Conservation (phyloP, 345 rosid species). For the Linum usitatissimum region DNA sequence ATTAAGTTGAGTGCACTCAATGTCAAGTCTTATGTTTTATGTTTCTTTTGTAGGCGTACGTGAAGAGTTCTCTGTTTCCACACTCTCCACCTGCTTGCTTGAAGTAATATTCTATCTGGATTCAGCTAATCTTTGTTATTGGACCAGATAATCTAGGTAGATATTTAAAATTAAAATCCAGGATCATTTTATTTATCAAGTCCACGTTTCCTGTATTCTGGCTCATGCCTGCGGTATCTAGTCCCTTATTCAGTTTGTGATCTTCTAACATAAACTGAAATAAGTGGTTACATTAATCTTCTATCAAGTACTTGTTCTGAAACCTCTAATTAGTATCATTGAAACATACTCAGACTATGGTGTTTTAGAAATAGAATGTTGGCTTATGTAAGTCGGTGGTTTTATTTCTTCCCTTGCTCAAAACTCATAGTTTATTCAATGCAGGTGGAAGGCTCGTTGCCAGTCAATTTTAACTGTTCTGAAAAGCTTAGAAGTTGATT, state of each 20-base stretch:
- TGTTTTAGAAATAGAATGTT: not conserved
- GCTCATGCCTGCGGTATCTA: not conserved
- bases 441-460: constrained; percentile 87
- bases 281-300: too few species aligned
- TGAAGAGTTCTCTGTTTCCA: constrained; percentile 61
- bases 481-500: constrained; percentile 47
- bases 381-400: not conserved
- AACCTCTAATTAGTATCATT: too few species aligned
- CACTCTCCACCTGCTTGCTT: constrained; percentile 80
- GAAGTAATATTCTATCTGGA: constrained; percentile 34
- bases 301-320: too few species aligned
- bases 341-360: not conserved
- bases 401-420: constrained; percentile 5
- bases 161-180: not conserved
- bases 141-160: not conserved
- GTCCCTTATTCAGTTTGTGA: not conserved
- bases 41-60: constrained; percentile 44
- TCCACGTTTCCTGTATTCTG: not conserved
- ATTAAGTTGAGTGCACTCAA: not conserved
- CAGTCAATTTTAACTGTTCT: constrained; percentile 55
- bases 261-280: too few species aligned
- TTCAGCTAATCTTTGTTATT: not conserved
- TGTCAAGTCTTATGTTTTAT: not conserved
- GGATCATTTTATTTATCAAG: not conserved
- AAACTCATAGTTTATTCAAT: constrained; percentile 7